Evolutionary conservation across 108 stramenopile species (phyloP).

Genomic region (Stephanodiscus minutulus): DNA sequence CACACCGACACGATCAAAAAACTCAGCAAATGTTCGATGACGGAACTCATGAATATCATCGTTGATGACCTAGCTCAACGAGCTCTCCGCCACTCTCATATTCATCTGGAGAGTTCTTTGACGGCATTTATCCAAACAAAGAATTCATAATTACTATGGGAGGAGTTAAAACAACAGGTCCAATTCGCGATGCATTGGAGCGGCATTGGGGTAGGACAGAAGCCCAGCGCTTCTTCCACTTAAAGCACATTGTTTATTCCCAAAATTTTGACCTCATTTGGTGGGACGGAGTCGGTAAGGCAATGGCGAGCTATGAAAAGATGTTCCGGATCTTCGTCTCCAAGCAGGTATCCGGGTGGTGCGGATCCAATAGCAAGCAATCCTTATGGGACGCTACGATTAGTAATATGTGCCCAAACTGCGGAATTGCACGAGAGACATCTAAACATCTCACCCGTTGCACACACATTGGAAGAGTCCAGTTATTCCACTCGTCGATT

Average conservation of each 20-base stretch:
- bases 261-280: neutral
- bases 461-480: no score
- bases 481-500: no score
- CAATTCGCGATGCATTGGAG: neutral
- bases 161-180: neutral
- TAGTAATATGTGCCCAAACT: no score
- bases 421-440: no score
- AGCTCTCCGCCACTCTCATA: neutral
- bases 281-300: slow-evolving; percentile 5
- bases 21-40: neutral
- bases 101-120: no score
- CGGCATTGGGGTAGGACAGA: neutral
- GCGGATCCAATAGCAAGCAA: no score
- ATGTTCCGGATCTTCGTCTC: neutral
- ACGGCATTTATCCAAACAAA: neutral
- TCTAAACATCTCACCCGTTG: no score
- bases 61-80: neutral
- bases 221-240: neutral
- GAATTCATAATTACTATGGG: neutral
- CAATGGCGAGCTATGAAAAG: neutral
- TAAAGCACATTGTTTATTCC: neutral
- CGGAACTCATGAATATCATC: neutral
- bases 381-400: no score
- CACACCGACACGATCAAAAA: neutral
- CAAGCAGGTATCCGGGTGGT: slow-evolving; percentile 1